These are phyloP conservation scores for Pisolithus sp. DNA, from an alignment of 768 basidiomycete genomes.

Conservation along the genomic window DNA sequence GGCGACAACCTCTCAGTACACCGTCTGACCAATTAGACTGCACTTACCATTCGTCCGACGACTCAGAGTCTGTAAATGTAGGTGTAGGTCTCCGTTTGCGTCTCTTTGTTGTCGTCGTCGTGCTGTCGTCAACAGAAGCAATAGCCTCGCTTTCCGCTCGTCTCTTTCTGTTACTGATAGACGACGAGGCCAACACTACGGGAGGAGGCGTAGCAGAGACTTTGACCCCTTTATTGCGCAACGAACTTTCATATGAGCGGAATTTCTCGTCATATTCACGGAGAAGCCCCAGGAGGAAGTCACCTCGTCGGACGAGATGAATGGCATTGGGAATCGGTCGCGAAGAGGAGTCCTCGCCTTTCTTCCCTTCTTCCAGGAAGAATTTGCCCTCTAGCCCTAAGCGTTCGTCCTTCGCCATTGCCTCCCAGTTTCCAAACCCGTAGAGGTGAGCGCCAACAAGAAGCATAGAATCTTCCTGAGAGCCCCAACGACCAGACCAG, in stretches of 20 bases:
- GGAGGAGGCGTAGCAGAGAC: slow-evolving; percentile 72
- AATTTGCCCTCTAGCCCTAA: slow-evolving; percentile 88
- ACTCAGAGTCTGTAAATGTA: slow-evolving; percentile 92
- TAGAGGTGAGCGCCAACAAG: slow-evolving; percentile 89
- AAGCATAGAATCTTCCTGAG: slow-evolving; percentile 89
- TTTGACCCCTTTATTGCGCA: slow-evolving; percentile 66
- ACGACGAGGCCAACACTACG: slow-evolving; percentile 60
- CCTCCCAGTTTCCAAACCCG: slow-evolving; percentile 97
- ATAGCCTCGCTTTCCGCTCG: slow-evolving; percentile 84
- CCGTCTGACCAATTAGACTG: neutral
- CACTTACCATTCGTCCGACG: slow-evolving; percentile 84
- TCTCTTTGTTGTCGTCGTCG: slow-evolving; percentile 47
- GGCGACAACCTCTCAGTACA: slow-evolving; percentile 4
- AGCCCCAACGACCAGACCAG: slow-evolving; percentile 95
- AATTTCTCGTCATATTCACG: slow-evolving; percentile 88
- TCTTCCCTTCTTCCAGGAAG: slow-evolving; percentile 97
- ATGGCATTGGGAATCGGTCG: slow-evolving; percentile 96
- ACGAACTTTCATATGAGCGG: slow-evolving; percentile 78
- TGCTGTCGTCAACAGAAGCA: slow-evolving; percentile 69
- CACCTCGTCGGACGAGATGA: slow-evolving; percentile 93
- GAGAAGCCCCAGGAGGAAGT: slow-evolving; percentile 81
- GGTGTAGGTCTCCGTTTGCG: slow-evolving; percentile 93
- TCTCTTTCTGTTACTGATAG: slow-evolving; percentile 57
- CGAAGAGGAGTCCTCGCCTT: slow-evolving; percentile 76
- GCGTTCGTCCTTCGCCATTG: slow-evolving; percentile 81